Percentiles rank a stretch among this genome's conserved stretches.
Evolutionary conservation across 768 basidiomycete genomes (phyloP).

Genomic region (Boletus sp.): DNA sequence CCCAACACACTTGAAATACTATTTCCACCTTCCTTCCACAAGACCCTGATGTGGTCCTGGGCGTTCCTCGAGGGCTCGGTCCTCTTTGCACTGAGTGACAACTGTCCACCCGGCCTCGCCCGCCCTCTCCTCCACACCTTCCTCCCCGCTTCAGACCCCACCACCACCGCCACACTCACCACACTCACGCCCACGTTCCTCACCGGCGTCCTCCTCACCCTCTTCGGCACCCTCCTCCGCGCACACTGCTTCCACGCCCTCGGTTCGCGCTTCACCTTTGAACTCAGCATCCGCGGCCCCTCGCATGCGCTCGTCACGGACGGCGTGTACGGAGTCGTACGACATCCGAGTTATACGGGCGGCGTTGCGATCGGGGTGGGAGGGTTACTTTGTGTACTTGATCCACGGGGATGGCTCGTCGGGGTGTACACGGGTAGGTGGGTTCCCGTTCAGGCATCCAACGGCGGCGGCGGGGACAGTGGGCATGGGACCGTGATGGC

Average conservation of each 20-base stretch:
- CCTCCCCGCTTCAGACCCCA: neutral
- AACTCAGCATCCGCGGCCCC: slow-evolving; percentile 18
- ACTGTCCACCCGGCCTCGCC: neutral
- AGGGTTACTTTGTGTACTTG: neutral
- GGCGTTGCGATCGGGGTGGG: neutral
- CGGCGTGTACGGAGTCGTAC: slow-evolving; percentile 26
- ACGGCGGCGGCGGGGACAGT: no score
- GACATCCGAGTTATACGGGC: slow-evolving; percentile 32
- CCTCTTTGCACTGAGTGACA: neutral
- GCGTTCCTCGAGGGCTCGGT: slow-evolving; percentile 7
- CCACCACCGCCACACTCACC: slow-evolving; percentile 3
- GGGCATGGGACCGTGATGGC: no score
- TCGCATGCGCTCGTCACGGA: slow-evolving; percentile 25
- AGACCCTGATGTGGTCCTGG: neutral
- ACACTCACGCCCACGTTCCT: slow-evolving; percentile 10
- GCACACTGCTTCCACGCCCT: slow-evolving; percentile 17
- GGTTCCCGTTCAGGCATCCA: neutral
- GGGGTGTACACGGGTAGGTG: neutral
- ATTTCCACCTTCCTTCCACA: neutral
- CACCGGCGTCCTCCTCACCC: neutral
- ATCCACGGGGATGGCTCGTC: slow-evolving; percentile 4
- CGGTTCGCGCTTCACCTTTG: slow-evolving; percentile 25
- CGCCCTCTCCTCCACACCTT: neutral
- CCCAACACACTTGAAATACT: neutral
- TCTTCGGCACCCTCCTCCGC: slow-evolving; percentile 15